Conservation (phyloP, 768 basidiomycete species). For the Trametes coccinea region DNA sequence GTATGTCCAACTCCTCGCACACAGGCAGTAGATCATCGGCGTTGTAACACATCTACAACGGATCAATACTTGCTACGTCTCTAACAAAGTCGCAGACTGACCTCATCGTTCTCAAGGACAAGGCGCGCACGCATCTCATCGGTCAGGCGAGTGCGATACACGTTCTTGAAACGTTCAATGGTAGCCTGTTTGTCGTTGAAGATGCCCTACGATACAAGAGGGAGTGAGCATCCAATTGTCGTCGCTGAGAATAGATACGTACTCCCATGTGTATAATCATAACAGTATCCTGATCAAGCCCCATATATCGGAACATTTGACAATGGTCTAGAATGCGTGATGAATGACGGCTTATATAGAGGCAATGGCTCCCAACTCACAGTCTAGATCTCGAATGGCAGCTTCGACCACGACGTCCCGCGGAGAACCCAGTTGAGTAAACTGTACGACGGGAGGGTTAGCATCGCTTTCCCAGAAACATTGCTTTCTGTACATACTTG, state of each 20-base stretch:
- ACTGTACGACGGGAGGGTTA: slow-evolving; percentile 34
- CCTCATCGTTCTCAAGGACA: slow-evolving; percentile 95
- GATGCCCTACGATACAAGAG: slow-evolving; percentile 49
- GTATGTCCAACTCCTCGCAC: slow-evolving; percentile 78
- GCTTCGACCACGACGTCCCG: slow-evolving; percentile 71
- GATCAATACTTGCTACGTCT: too few species aligned
- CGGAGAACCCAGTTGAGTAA: slow-evolving; percentile 79
- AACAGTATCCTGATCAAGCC: slow-evolving; percentile 77
- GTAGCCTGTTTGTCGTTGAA: slow-evolving; percentile 80
- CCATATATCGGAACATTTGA: slow-evolving; percentile 87
- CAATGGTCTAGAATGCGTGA: slow-evolving; percentile 56
- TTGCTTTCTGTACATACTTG: slow-evolving; percentile 40
- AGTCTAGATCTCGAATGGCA: slow-evolving; percentile 76
- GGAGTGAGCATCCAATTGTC: not conserved
- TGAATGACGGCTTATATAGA: not conserved
- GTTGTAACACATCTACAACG: slow-evolving; percentile 73
- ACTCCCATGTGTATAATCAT: slow-evolving; percentile 85
- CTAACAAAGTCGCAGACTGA: slow-evolving; percentile 30
- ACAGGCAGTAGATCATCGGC: slow-evolving; percentile 86
- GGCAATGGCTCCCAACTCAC: slow-evolving; percentile 23
- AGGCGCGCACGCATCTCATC: slow-evolving; percentile 67
- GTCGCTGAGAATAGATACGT: slow-evolving; percentile 34
- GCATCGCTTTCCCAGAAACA: not conserved
- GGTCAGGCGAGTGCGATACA: slow-evolving; percentile 59
- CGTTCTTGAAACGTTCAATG: slow-evolving; percentile 69